phyloP scores from a whole-genome alignment of 495 filamentous ascomycete genomes.

The Penicillium macrosclerotiorum region DNA sequence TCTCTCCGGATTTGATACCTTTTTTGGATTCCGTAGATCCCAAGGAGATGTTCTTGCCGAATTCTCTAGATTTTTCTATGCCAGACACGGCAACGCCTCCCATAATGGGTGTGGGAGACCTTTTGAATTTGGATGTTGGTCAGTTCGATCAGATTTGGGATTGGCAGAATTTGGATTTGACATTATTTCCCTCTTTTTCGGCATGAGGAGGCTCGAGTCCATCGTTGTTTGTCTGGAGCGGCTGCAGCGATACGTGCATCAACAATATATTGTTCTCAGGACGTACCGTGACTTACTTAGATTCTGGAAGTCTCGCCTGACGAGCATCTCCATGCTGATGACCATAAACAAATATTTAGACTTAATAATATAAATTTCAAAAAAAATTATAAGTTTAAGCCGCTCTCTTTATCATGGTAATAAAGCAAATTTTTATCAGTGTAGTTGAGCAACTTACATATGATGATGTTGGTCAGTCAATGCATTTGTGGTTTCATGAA shows the following conservation, averaged over 20 bases:
- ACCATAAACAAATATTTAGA: too few relatives aligned
- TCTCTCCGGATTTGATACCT: slow-evolving; percentile 3
- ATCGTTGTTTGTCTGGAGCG: not conserved
- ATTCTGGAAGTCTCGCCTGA: too few relatives aligned
- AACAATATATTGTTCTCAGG: not conserved
- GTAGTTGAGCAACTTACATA: too few relatives aligned
- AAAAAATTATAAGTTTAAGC: too few relatives aligned
- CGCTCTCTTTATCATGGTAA: too few relatives aligned
- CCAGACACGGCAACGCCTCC: slow-evolving; percentile 10
- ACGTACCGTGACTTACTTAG: too few relatives aligned
- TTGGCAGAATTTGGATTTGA: slow-evolving; percentile 27
- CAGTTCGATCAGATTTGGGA: slow-evolving; percentile 31
- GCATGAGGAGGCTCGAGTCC: not conserved
- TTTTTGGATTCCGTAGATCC: slow-evolving; percentile 1
- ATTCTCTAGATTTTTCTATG: slow-evolving; percentile 7
- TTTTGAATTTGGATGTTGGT: slow-evolving; percentile 22
- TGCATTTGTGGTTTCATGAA: too few relatives aligned
- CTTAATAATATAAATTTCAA: too few relatives aligned
- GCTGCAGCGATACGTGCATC: not conserved
- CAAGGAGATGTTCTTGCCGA: slow-evolving; percentile 3
- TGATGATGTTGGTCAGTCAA: too few relatives aligned
- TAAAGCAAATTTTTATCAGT: too few relatives aligned
- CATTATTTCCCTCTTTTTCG: slow-evolving; percentile 4
- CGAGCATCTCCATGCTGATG: too few relatives aligned
- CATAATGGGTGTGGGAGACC: slow-evolving; percentile 12